Evolutionary conservation across 257 asterid species (phyloP).

Genomic region (Salvia hispanica): DNA sequence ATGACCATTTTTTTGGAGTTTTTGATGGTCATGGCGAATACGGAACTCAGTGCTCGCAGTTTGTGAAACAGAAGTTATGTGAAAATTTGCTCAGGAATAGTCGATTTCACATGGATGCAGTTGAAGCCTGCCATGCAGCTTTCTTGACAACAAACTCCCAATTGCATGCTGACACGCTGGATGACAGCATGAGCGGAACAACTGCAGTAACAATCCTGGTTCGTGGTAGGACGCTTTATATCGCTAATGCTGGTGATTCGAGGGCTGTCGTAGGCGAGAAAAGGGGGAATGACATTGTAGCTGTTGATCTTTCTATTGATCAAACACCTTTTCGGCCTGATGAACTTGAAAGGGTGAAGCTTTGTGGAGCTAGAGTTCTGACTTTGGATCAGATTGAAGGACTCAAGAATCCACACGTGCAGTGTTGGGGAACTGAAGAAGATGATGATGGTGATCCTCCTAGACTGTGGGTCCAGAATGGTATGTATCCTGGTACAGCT

Average conservation of each 20-base stretch:
- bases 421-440: conserved; percentile 97
- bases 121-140: conserved; percentile 78
- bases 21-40: conserved; percentile 97
- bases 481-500: conserved; percentile 99
- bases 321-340: conserved; percentile 92
- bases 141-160: conserved; percentile 79
- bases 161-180: conserved; percentile 70
- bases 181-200: conserved; percentile 99
- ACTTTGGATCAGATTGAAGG: conserved; percentile 99
- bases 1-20: conserved; percentile 91
- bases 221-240: conserved; percentile 72
- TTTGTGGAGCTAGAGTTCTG: conserved; percentile 95
- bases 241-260: conserved; percentile 90
- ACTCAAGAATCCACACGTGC: conserved; percentile 72
- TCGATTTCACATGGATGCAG: conserved; percentile 66
- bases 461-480: conserved; percentile 93
- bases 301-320: conserved; percentile 84
- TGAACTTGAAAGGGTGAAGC: conserved; percentile 84
- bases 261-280: conserved; percentile 85
- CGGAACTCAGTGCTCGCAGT: conserved; percentile 94
- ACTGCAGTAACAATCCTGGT: conserved; percentile 85
- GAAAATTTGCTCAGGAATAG: conserved; percentile 85
- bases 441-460: conserved; percentile 99
- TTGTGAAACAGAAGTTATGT: conserved; percentile 71
- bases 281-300: conserved; percentile 70